Percentiles rank a stretch among this genome's conserved stretches.
These are phyloP conservation scores for Filobasidium wieringae DNA, from an alignment of 768 basidiomycete species.

Conservation along the genomic window DNA sequence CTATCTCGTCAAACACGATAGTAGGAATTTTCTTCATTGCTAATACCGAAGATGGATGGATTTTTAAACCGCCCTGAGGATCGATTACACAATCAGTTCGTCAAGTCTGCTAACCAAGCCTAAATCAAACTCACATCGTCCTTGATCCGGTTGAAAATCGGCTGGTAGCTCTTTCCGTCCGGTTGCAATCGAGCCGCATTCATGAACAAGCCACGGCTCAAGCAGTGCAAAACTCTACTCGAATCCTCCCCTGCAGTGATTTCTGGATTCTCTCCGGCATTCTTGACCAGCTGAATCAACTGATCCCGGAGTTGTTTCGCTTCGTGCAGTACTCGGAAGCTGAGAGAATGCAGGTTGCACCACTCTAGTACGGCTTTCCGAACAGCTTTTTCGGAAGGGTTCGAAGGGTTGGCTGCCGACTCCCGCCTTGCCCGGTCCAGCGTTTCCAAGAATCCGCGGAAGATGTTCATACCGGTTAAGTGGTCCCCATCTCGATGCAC, in stretches of 20 bases:
- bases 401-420: background rate
- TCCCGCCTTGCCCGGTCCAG: conserved; percentile 1
- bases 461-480: conserved; percentile 72
- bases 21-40: conserved; percentile 69
- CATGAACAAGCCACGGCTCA: conserved; percentile 64
- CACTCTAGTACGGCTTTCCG: conserved; percentile 45
- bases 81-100: background rate
- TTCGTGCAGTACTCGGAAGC: conserved; percentile 65
- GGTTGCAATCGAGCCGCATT: conserved; percentile 74
- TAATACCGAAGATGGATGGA: conserved; percentile 78
- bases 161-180: conserved; percentile 59
- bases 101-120: background rate
- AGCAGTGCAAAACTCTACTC: conserved; percentile 57
- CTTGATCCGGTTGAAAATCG: conserved; percentile 46
- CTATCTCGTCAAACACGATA: conserved; percentile 88
- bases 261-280: conserved; percentile 51
- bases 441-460: conserved; percentile 61
- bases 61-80: conserved; percentile 53
- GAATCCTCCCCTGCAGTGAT: conserved; percentile 53
- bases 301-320: conserved; percentile 71
- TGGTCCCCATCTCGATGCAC: conserved; percentile 80
- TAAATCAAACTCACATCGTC: conserved; percentile 31
- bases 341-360: conserved; percentile 74
- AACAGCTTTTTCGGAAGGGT: background rate
- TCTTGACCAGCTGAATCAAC: conserved; percentile 54